phyloP scores from a whole-genome alignment of 2,329 filamentous ascomycete genomes.

The Neopestalotiopsis clavispora region DNA sequence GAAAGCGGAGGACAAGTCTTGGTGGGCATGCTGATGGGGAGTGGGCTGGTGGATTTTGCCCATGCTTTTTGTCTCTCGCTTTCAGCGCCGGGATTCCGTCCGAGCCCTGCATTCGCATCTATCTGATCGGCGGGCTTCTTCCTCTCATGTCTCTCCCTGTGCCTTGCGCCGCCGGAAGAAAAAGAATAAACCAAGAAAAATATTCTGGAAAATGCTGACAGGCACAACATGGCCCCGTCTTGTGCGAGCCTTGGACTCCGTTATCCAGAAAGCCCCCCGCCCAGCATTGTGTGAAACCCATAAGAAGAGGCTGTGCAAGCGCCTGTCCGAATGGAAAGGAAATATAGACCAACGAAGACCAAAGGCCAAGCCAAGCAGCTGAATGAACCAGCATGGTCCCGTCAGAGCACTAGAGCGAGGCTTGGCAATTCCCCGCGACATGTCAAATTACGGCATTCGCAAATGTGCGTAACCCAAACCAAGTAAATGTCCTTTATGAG shows the following conservation, averaged over 20 bases:
- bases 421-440: not conserved
- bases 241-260: not conserved
- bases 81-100: too few species aligned
- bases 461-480: not conserved
- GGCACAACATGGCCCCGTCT: not conserved
- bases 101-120: too few species aligned
- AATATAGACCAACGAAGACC: not conserved
- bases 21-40: not conserved
- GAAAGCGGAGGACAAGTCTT: not conserved
- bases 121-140: too few species aligned
- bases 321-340: not conserved
- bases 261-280: not conserved
- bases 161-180: not conserved
- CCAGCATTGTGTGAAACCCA: constrained; percentile 11
- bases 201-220: not conserved
- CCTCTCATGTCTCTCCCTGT: not conserved
- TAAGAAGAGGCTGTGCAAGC: constrained; percentile 14
- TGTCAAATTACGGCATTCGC: not conserved
- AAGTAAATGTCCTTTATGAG: not conserved
- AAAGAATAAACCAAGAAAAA: not conserved
- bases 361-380: not conserved
- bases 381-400: not conserved
- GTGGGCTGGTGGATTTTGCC: too few species aligned
- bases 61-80: too few species aligned
- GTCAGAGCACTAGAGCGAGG: not conserved